Evolutionary conservation across 768 basidiomycete species (phyloP).

Genomic region (Leccinum arenicola): DNA sequence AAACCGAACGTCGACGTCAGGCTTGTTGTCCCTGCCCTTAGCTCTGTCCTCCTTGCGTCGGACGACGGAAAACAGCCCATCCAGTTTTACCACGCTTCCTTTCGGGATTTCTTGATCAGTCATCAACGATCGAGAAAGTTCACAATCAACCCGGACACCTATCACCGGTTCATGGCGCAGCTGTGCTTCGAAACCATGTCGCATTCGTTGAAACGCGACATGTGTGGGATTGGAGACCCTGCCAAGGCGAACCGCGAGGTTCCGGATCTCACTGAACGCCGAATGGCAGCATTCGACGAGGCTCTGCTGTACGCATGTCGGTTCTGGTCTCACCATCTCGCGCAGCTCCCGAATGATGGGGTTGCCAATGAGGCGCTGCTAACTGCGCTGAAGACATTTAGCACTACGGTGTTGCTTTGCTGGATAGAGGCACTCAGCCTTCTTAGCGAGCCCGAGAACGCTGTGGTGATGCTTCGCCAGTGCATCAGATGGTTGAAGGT

Average conservation of each 20-base stretch:
- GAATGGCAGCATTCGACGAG: conserved; percentile 7
- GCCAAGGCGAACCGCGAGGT: conserved; percentile 14
- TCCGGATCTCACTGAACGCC: conserved; percentile 10
- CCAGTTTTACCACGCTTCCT: conserved; percentile 17
- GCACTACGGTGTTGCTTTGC: conserved; percentile 7
- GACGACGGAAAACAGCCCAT: conserved; percentile 13
- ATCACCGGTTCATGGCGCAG: conserved; percentile 8
- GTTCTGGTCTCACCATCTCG: conserved; percentile 18
- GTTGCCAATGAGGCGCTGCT: conserved; percentile 5
- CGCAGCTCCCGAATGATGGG: conserved; percentile 11
- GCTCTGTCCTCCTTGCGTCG: conserved; percentile 16
- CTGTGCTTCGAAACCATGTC: conserved; percentile 17
- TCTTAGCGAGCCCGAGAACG: conserved; percentile 12
- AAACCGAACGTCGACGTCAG: conserved; percentile 17
- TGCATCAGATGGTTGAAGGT: conserved; percentile 16
- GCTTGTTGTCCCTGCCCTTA: conserved; percentile 18
- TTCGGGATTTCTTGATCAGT: conserved; percentile 11
- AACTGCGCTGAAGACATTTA: conserved; percentile 4
- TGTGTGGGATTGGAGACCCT: conserved; percentile 17
- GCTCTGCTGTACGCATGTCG: conserved; percentile 17
- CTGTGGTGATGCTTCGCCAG: conserved; percentile 14
- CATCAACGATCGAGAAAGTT: conserved; percentile 15
- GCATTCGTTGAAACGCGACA: conserved; percentile 12
- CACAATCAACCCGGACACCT: conserved; percentile 1
- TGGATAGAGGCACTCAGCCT: conserved; percentile 19